Evolutionary conservation across 768 basidiomycete species (phyloP), one percentile per base, ranked within the genome.

Genomic region (Aureoboletus auriporus): DNA sequence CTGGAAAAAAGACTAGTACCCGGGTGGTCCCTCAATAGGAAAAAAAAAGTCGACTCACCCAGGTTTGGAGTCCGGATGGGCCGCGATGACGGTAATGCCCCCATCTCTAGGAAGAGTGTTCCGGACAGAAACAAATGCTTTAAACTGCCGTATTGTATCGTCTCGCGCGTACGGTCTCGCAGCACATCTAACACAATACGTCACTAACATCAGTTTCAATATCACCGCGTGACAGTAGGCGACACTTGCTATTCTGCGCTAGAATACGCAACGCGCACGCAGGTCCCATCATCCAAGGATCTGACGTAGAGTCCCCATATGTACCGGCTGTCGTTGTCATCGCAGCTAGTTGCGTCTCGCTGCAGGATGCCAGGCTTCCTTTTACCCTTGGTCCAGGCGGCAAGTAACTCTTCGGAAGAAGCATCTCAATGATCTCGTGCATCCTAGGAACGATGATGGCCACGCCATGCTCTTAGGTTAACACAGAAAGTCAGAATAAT

Each of bases 261-360:
- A 63, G 42, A 5, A 48, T 57, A 7, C 55, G 51, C 33, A 63
- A 23, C 8, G 58, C 58, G 17, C 53, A 60, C 10, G 61, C 50
- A 3, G 60, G 55, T 30, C 60, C 61, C 39, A 62, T 5, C 49
- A 62, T 54, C 44, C 34, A 47, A 23, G 20, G 20, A 23, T 23
- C 20, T 4, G 20, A 23, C 20, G 20, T 23, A 23, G 20, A 23
- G 20, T 23, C 20, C 2, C 2, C 4, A 23, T 23, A 23, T 4
- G 20, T 23, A 23, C 4, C 20, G 20, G 20, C 20, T 4, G 20
- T 23, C 20, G n/a, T n/a, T n/a, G 20, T 23, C 20, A 23, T 23
- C 20, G 20, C 20, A 23, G 20, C 20, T 23, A 4, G 20, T 23
- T 23, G 20, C 20, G 20, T 23, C 20, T 23, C 20, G 20, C 20